phyloP scores from a whole-genome alignment of 768 basidiomycete species.

The Collybia sordida region DNA sequence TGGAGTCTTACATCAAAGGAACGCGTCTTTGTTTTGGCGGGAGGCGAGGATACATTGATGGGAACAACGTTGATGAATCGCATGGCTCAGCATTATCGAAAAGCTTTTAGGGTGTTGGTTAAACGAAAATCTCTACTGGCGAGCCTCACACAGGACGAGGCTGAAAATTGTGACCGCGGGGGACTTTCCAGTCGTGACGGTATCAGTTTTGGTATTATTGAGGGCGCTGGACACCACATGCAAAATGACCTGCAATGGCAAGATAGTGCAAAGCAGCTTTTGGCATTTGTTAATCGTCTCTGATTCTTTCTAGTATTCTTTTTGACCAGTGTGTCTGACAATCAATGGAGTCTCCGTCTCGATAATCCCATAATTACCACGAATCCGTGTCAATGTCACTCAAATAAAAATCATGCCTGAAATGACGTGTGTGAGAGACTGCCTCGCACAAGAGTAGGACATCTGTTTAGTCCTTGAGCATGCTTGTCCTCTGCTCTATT shows the following conservation, averaged over 20 bases:
- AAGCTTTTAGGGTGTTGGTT: not conserved
- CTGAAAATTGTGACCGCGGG: not conserved
- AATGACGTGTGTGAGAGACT: too few relatives aligned
- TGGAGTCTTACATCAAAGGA: not conserved
- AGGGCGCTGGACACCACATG: slow-evolving; percentile 13
- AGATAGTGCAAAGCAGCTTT: slow-evolving; percentile 1
- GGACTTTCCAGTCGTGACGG: not conserved
- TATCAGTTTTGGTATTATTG: slow-evolving; percentile 6
- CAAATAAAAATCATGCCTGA: too few relatives aligned
- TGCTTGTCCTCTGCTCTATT: too few relatives aligned
- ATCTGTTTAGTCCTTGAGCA: too few relatives aligned
- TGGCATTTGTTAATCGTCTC: slow-evolving; percentile 8
- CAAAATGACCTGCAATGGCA: slow-evolving; percentile 15
- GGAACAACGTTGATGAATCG: slow-evolving; percentile 5
- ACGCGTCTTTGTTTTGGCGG: slow-evolving; percentile 5
- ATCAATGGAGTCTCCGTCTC: too few relatives aligned
- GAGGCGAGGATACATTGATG: slow-evolving; percentile 11
- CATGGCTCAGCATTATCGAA: slow-evolving; percentile 10
- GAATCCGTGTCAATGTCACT: too few relatives aligned
- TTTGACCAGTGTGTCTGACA: too few relatives aligned
- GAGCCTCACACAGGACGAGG: not conserved
- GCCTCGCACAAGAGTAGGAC: too few relatives aligned
- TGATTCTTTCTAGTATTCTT: not conserved
- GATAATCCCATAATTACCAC: too few relatives aligned
- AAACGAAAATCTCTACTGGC: not conserved